Evolutionary conservation across 2,329 filamentous ascomycete genomes (phyloP).

Genomic region (Beauveria scarabaeidicola): DNA sequence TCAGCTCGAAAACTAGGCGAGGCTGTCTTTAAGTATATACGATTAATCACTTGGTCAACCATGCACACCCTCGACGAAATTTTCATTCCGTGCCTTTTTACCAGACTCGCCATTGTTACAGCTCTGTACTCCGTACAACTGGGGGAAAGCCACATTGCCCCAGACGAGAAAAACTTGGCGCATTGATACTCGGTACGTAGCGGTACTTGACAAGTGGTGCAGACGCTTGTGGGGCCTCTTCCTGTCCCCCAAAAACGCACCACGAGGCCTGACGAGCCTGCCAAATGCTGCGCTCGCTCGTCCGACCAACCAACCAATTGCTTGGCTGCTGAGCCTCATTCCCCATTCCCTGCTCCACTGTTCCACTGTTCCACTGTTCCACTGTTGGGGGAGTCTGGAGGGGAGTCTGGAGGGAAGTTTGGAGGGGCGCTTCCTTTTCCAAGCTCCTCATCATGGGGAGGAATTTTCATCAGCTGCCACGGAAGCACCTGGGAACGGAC

Average conservation of each 20-base stretch:
- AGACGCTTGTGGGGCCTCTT: neutral
- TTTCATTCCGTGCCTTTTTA: neutral
- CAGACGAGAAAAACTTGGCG: neutral
- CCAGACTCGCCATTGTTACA: neutral
- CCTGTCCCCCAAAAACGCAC: neutral
- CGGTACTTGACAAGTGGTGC: conserved; percentile 5
- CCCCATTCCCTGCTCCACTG: no score
- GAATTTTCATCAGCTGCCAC: neutral
- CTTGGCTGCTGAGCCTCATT: no score
- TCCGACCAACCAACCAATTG: no score
- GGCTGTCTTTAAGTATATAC: neutral
- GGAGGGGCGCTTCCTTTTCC: no score
- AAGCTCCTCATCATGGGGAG: neutral
- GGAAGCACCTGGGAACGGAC: neutral
- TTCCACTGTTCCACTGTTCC: no score
- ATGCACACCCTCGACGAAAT: neutral
- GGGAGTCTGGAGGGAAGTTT: no score
- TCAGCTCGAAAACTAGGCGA: neutral
- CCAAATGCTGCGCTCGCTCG: no score
- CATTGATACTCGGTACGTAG: conserved; percentile 2
- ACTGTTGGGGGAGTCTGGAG: no score
- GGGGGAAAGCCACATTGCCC: conserved; percentile 1
- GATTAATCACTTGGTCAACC: neutral
- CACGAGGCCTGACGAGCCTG: no score
- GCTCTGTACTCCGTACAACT: neutral